Conservation (phyloP, 345 rosid genomes). For the Viola odorata region DNA sequence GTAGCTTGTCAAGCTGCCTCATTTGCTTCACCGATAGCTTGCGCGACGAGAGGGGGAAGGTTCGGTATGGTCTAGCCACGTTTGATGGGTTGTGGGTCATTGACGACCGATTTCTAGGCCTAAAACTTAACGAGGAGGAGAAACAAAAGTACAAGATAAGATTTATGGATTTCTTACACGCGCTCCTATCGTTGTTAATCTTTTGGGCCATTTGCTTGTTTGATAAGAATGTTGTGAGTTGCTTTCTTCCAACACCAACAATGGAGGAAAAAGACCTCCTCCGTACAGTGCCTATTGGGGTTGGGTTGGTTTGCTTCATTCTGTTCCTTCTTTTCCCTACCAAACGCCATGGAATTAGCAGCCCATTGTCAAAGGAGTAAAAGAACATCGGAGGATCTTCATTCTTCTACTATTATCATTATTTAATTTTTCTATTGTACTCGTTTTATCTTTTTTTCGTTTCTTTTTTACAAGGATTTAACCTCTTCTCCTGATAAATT, state of each 20-base stretch:
- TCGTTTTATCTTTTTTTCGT: no score
- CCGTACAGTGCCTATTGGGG: constrained; percentile 33
- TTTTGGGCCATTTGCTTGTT: constrained; percentile 54
- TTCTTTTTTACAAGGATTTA: no score
- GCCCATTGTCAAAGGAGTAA: constrained; percentile 35
- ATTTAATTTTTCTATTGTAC: no score
- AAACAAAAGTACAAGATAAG: constrained; percentile 34
- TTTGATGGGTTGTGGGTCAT: constrained; percentile 47
- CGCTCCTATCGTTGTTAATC: constrained; percentile 46
- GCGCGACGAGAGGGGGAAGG: constrained; percentile 58
- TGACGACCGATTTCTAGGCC: no score
- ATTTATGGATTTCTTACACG: constrained; percentile 61
- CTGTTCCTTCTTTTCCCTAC: constrained; percentile 56
- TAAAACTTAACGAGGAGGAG: constrained; percentile 26
- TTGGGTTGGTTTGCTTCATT: constrained; percentile 43
- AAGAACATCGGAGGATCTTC: no score
- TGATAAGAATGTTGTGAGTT: constrained; percentile 57
- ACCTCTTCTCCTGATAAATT: no score
- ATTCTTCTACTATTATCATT: no score
- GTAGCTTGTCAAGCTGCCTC: constrained; percentile 50
- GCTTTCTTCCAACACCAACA: constrained; percentile 45
- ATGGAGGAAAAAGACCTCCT: constrained; percentile 43
- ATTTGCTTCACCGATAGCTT: constrained; percentile 58
- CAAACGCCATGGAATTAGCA: constrained; percentile 67
- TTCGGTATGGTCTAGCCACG: constrained; percentile 67